These are phyloP conservation scores for Myxozyma vanderwaltii DNA, from an alignment of 805 yeast genomes.

Conservation along the genomic window DNA sequence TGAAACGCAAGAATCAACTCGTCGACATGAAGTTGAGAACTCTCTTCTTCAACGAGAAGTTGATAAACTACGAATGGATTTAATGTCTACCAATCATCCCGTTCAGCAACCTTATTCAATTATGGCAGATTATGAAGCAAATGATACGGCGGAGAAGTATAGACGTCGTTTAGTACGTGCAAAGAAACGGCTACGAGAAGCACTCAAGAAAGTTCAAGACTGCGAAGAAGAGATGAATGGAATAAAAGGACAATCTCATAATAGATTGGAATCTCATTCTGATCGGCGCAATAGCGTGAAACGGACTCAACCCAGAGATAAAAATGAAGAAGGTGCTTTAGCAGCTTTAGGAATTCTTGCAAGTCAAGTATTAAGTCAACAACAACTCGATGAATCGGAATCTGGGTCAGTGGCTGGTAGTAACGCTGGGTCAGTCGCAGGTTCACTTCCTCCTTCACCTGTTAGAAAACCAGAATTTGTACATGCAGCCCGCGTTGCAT, in stretches of 20 bases:
- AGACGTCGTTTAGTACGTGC: slow-evolving; percentile 46
- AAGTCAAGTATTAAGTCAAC: slow-evolving; percentile 44
- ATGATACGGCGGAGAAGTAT: slow-evolving; percentile 44
- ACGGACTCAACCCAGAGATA: slow-evolving; percentile 15
- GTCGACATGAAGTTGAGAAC: slow-evolving; percentile 53
- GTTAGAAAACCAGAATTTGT: background rate
- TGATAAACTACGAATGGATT: slow-evolving; percentile 48
- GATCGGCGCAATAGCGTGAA: slow-evolving; percentile 8
- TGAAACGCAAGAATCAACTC: slow-evolving; percentile 49
- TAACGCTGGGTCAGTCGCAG: background rate
- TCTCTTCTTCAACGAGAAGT: slow-evolving; percentile 51
- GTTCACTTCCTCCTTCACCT: slow-evolving; percentile 9
- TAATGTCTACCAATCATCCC: background rate
- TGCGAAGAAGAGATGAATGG: slow-evolving; percentile 51
- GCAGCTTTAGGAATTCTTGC: slow-evolving; percentile 59
- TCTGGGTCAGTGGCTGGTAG: slow-evolving; percentile 1
- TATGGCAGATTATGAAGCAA: slow-evolving; percentile 32
- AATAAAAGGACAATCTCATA: slow-evolving; percentile 44
- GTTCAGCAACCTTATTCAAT: slow-evolving; percentile 1
- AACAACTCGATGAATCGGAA: slow-evolving; percentile 7
- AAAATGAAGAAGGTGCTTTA: slow-evolving; percentile 42
- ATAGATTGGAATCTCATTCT: slow-evolving; percentile 12
- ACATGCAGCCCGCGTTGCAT: background rate
- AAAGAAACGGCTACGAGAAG: slow-evolving; percentile 50
- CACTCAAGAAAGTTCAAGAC: slow-evolving; percentile 48